Conservation (phyloP, 208 protist species). For the Crithidia bombi region DNA sequence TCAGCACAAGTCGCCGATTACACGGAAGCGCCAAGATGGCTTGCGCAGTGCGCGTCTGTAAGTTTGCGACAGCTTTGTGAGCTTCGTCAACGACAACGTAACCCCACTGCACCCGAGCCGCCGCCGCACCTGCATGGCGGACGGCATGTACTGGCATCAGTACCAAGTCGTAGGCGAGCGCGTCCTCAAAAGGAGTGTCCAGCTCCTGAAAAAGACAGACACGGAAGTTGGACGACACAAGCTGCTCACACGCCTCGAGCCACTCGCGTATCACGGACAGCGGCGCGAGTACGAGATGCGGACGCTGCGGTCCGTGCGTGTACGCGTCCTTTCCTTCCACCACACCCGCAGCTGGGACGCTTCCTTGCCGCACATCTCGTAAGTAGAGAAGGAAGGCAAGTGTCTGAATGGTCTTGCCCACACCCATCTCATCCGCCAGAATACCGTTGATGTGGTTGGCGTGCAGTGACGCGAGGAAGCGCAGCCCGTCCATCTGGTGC, state of each 20-base stretch:
- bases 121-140: conserved; percentile 15
- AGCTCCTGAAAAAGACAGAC: conserved; percentile 42
- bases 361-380: conserved; percentile 29
- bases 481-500: conserved; percentile 97
- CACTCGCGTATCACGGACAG: conserved; percentile 91
- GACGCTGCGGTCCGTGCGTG: conserved; percentile 23
- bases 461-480: conserved; percentile 89
- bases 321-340: not conserved
- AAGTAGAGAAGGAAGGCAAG: conserved; percentile 80
- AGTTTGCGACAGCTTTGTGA: conserved; percentile 76
- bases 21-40: conserved; percentile 41
- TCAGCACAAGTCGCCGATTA: conserved; percentile 88
- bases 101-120: conserved; percentile 46
- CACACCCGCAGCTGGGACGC: not conserved
- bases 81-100: conserved; percentile 85
- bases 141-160: conserved; percentile 57
- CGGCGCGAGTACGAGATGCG: conserved; percentile 93
- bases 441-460: conserved; percentile 94
- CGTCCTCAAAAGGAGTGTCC: conserved; percentile 32
- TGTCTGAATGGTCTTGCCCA: conserved; percentile 95
- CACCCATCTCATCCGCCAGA: conserved; percentile 97
- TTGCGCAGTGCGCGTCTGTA: conserved; percentile 43
- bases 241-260: conserved; percentile 91
- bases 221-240: conserved; percentile 67
- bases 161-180: conserved; percentile 45